Conservation (phyloP, 768 basidiomycete species). For the Tremella yokohamensis region DNA sequence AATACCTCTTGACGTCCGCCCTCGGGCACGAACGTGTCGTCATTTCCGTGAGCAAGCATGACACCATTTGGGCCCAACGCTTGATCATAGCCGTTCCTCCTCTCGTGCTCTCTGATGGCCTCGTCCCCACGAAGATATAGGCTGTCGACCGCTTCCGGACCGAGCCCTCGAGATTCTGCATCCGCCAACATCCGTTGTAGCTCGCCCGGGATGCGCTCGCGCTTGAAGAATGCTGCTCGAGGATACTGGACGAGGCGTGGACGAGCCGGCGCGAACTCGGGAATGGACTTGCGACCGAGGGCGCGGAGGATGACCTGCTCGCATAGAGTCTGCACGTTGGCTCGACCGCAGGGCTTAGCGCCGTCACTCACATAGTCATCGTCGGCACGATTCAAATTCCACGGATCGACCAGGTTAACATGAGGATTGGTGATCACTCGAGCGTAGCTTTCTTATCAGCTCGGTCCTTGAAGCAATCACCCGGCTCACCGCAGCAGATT, state of each 20-base stretch:
- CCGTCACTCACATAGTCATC: slow-evolving; percentile 26
- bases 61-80: slow-evolving; percentile 15
- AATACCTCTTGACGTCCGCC: too few species aligned
- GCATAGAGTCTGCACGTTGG: slow-evolving; percentile 19
- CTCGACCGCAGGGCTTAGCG: not conserved
- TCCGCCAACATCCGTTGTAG: slow-evolving; percentile 27
- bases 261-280: slow-evolving; percentile 19
- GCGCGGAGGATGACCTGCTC: slow-evolving; percentile 37
- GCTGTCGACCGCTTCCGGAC: slow-evolving; percentile 21
- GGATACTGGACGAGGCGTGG: slow-evolving; percentile 24
- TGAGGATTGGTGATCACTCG: slow-evolving; percentile 36
- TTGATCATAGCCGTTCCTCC: slow-evolving; percentile 22
- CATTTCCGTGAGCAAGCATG: too few species aligned
- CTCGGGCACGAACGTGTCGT: too few species aligned
- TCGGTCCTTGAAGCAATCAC: too few species aligned
- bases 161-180: slow-evolving; percentile 22
- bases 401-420: slow-evolving; percentile 22
- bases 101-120: slow-evolving; percentile 24
- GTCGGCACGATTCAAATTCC: slow-evolving; percentile 21
- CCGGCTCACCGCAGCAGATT: slow-evolving; percentile 13
- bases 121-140: slow-evolving; percentile 24
- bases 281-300: slow-evolving; percentile 20
- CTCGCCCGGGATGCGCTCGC: slow-evolving; percentile 20
- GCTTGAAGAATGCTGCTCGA: slow-evolving; percentile 30
- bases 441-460: too few species aligned